Evolutionary conservation across 305 asterid genomes (phyloP), one percentile per base, ranked within the genome.

Genomic region (Fraxinus floribunda): DNA sequence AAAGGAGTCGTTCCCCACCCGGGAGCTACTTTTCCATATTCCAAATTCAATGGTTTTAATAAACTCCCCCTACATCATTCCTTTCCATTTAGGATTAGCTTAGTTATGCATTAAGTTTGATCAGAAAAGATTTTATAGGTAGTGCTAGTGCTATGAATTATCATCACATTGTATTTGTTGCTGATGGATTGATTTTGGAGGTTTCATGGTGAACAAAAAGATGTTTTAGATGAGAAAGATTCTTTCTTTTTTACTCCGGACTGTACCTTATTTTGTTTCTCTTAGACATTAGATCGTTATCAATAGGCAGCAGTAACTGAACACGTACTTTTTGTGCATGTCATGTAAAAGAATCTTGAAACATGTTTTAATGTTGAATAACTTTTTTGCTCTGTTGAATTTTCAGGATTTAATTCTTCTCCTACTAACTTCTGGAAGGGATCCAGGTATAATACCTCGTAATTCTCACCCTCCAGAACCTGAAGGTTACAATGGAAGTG

Each of bases 381-480:
- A 57, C 8, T 1, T 72, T 78, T 77, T 52, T 32, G 29, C 36
- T 35, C 60, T 71, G 75, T 34, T 7, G 11, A 76, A 80, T 52
- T 57, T 79, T 66, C 87, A 89, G 92, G 87, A 84, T 75, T 85
- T 89, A 85, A 84, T 85, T 84, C 88, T 89, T 79, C 87, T 89
- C 72, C 88, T 89, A 29, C 85, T 89, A 77, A 88, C 92, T 75
- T 88, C 92, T 70, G 92, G 91, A 86, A 89, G 92, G 84, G 92
- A 89, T 84, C 92, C 91, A 11, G 92, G 92, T 41, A 89, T 89
- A 82, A 86, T 89, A 83, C 92, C 92, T 26, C 90, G 92, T 7
- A 88, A 88, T 73, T 84, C 90, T 38, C 91, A 89, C 77, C 92
- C 92, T 79, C 92, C 92, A 70, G 91, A 89, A 85, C 92, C 92